phyloP scores from a whole-genome alignment of 179 eudicot genomes.

The Actinidia arguta region DNA sequence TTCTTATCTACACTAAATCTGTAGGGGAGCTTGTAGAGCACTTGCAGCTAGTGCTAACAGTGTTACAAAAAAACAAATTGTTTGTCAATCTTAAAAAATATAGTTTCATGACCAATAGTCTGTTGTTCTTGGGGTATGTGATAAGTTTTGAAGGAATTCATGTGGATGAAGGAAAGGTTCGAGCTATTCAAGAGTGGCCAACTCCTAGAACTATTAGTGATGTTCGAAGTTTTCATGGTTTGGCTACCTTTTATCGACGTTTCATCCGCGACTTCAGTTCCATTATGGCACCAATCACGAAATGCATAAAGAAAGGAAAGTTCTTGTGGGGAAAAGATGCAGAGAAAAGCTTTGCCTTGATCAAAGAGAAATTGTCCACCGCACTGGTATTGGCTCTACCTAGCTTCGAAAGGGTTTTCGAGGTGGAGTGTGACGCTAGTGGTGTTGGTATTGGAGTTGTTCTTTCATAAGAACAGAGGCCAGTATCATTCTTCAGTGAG shows the following conservation, averaged over 20 bases:
- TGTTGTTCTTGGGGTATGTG: neutral
- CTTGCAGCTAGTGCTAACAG: neutral
- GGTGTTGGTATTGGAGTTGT: neutral
- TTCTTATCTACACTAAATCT: neutral
- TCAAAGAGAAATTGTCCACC: neutral
- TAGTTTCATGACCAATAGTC: neutral
- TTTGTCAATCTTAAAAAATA: neutral
- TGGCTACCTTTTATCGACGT: too few relatives aligned
- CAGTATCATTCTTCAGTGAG: neutral
- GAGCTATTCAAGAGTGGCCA: slow-evolving; percentile 9
- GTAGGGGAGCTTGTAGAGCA: neutral
- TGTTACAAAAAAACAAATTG: neutral
- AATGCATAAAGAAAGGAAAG: neutral
- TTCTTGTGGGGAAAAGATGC: neutral
- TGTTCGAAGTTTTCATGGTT: neutral
- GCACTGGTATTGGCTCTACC: neutral
- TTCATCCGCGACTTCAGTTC: slow-evolving; percentile 13
- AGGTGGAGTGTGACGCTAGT: slow-evolving; percentile 2
- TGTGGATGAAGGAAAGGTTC: neutral
- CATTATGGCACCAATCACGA: neutral
- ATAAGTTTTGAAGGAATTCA: neutral
- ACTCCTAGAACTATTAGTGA: neutral
- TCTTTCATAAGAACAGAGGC: neutral
- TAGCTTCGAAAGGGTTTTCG: neutral
- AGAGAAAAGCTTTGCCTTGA: neutral